Evolutionary conservation across 805 yeast species (phyloP).

Genomic region (Lipomyces chichibuensis): DNA sequence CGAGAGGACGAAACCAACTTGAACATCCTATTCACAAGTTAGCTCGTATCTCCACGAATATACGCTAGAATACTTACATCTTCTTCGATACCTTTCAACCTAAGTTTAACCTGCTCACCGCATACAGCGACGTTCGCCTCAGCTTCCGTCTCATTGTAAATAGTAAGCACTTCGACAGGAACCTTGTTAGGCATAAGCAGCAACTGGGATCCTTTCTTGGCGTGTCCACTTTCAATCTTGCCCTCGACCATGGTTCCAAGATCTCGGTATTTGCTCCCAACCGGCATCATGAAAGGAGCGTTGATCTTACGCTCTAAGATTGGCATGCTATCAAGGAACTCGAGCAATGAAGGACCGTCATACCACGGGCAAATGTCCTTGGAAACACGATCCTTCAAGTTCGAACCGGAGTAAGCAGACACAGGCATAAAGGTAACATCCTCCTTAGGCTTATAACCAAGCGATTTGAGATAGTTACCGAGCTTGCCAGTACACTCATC

Average conservation of each 20-base stretch:
- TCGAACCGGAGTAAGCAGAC: slow-evolving; percentile 97
- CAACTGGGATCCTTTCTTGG: slow-evolving; percentile 74
- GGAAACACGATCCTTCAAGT: slow-evolving; percentile 82
- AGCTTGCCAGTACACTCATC: slow-evolving; percentile 91
- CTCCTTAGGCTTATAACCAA: slow-evolving; percentile 82
- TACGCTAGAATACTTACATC: slow-evolving; percentile 48
- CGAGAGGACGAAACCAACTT: slow-evolving; percentile 88
- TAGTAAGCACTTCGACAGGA: slow-evolving; percentile 79
- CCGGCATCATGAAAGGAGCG: slow-evolving; percentile 97
- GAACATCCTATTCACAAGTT: slow-evolving; percentile 56
- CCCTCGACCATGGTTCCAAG: slow-evolving; percentile 98
- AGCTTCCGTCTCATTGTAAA: slow-evolving; percentile 92
- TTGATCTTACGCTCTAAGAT: slow-evolving; percentile 82
- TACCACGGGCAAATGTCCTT: slow-evolving; percentile 86
- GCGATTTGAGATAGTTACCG: slow-evolving; percentile 69
- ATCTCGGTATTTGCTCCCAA: slow-evolving; percentile 92
- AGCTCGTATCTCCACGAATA: not conserved
- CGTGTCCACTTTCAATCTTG: slow-evolving; percentile 93
- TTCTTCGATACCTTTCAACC: slow-evolving; percentile 94
- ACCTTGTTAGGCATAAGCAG: slow-evolving; percentile 91
- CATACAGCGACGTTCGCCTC: slow-evolving; percentile 88
- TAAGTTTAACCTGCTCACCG: slow-evolving; percentile 96
- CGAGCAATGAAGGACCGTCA: slow-evolving; percentile 86
- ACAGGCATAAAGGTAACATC: slow-evolving; percentile 95
- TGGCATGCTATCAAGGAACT: slow-evolving; percentile 81